Evolutionary conservation across 192 early-diverging fungal genomes (phyloP), one percentile per base, ranked within the genome.

Genomic region (Coemansia sp.): DNA sequence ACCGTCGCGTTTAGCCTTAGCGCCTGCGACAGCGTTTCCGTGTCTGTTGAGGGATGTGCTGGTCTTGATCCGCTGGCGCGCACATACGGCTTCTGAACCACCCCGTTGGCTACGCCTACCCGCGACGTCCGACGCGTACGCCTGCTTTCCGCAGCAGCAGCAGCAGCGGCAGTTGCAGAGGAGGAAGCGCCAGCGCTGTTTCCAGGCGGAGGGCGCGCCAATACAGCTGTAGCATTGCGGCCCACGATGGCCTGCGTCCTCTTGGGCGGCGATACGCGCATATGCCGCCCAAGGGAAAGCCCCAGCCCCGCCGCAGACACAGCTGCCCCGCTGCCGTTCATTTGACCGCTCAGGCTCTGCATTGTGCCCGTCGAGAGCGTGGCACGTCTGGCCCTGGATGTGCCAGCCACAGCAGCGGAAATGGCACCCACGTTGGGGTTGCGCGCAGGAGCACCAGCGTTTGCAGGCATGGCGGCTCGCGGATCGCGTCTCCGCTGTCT

Each of bases 391-490:
- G 79, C 70, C 17, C 79, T 57, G 14, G 79, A 73, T 0, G 79
- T 81, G 3, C 79, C 79, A 2, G 79, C 79, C 4, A 81, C 79
- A 2, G 79, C 79, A 0, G 79, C 79, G 3, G 79, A 75, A 32
- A 81, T 73, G 19, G 72, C 77, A 0, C 66, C 66, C 6, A 62
- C 13, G n/a, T 75, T 75, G 17, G 68, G 66, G 35, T 67, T 70
- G 33, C 69, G 65, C 13, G 17, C 14, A 45, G 42, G 17, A 45
- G 54, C 20, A 14, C 23, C 38, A 15, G 48, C 19, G n/a, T 64
- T 53, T 59, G 61, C n/a, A 20, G 64, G 38, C 33, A 33, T 15
- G 29, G 32, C 43, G 29, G 32, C 65, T 50, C 34, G 59, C 15
- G 59, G 22, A 19, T 15, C 42, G 19, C 23, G 32, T 9, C 48